Evolutionary conservation across 192 early-diverging fungal genomes (phyloP), one percentile per base, ranked within the genome.

Genomic region (Lunasporangiospora selenospora): DNA sequence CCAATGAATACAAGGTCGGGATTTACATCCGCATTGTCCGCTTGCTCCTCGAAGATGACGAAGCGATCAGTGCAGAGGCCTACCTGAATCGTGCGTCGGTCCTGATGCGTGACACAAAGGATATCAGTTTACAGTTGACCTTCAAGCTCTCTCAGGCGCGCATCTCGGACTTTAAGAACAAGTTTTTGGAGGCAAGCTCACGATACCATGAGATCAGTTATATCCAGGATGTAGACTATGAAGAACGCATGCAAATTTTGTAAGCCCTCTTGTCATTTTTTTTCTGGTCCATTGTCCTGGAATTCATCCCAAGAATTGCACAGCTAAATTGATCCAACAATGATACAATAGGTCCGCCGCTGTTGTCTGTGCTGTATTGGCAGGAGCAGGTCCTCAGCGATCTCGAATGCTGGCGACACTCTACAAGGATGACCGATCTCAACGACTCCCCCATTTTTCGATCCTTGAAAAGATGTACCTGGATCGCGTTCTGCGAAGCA

Each of bases 401-500:
- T 87, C 90, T 33, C 88, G 95, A 13, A 84, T 90, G 66, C 79
- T 99, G 43, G 90, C 95, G 0, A 92, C 89, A 4, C 77, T 99
- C 24, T 92, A 96, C 77, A 95, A 93, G 62, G 95, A 98, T 71
- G 93, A 97, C 48, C 87, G 94, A 36, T 87, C 92, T 13, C 85
- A 92, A 16, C 85, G 92, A n/a, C 80, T 90, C 19, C 81, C 89
- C 6, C 77, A 82, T 33, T 91, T 86, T 44, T 75, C 85, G 15
- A 86, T 99, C n/a, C 65, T 99, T 40, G 93, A 95, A 64, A 98
- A 95, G 79, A 97, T 98, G 90, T 95, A 95, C 53, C 76, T 97
- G 38, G 95, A 92, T 75, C 89, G 95, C 4, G 87, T 97, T 12
- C 85, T 96, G 47, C 83, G 87, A 32, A 81, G 80, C 11, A 67